Base-by-base conservation (phyloP, 257 asterid species). In the Solanum peruvianum region DNA sequence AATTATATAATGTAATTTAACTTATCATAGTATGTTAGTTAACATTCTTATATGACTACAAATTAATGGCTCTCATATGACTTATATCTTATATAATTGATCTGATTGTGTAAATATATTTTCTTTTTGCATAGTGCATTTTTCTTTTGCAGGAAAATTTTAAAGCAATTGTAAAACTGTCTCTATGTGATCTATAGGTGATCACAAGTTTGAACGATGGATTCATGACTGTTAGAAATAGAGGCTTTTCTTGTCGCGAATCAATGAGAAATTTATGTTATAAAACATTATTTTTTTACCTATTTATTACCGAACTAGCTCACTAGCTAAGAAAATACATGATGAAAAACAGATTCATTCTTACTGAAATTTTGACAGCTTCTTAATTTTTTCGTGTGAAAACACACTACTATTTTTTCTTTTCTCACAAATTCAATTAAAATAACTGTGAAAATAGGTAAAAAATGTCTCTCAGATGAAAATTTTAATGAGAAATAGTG, bases 391-490 rank as follows among this genome's bases (percentile, higher is more conserved):
- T 9, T 23, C 25, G 0, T 8, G 67, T 58, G 1, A 3, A 58
- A 58, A 2, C 27, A 2, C 27, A 58, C 0, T 58, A 21, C 0
- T 3, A 58, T 1, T 21, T 21, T 58, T 0, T 58, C 6, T 23
- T 21, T 58, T 23, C 67, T 58, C 27, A 20, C 1, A 13, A 23
- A 58, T 58, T 21, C 25, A 58, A 58, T 58, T 25, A 21, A 58
- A 58, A 58, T 20, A 58, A 20, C 0, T 47, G 20, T 47, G 6
- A 0, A 0, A 21, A 21, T 9, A 9, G 27, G 5, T 2, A 20
- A 25, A 0, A 0, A 58, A 58, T 9, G 0, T 21, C 4, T 58
- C 9, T 58, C 4, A 2, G 2, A 11, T 20, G 11, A 56, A 21
- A 7, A 0, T 56, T 56, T 3, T 20, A 56, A 15, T 49, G 1